Percentiles rank a stretch among this genome's conserved stretches.
phyloP scores from a whole-genome alignment of 495 filamentous ascomycete genomes.

The Penicillium flavigenum region DNA sequence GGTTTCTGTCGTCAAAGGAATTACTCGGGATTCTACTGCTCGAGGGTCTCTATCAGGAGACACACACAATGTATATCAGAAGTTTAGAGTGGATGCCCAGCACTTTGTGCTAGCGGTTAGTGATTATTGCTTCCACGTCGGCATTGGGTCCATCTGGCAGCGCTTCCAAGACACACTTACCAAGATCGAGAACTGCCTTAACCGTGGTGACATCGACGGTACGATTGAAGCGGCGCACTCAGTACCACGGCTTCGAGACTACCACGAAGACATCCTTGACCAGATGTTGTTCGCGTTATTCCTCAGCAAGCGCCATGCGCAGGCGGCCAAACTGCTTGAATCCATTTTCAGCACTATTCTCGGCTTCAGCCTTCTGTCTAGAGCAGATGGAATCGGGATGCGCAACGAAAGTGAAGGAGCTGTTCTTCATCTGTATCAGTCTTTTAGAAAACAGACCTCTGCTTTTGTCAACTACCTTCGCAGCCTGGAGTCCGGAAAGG shows the following conservation, averaged over 20 bases:
- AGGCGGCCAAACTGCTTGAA: slow-evolving; percentile 71
- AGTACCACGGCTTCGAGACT: slow-evolving; percentile 62
- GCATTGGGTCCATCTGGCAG: slow-evolving; percentile 68
- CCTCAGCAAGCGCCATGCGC: slow-evolving; percentile 53
- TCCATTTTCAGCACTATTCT: slow-evolving; percentile 73
- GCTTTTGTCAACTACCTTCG: slow-evolving; percentile 56
- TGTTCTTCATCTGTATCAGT: slow-evolving; percentile 55
- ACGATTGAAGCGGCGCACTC: slow-evolving; percentile 54
- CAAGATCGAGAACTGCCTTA: slow-evolving; percentile 57
- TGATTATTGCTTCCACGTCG: slow-evolving; percentile 74
- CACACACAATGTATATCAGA: slow-evolving; percentile 49
- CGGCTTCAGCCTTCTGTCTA: slow-evolving; percentile 58
- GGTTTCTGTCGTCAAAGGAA: slow-evolving; percentile 70
- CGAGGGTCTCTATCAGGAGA: slow-evolving; percentile 39
- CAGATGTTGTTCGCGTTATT: slow-evolving; percentile 73
- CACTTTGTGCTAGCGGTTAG: slow-evolving; percentile 70
- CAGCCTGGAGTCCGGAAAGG: slow-evolving; percentile 49
- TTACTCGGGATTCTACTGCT: slow-evolving; percentile 59
- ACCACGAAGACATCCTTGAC: slow-evolving; percentile 76
- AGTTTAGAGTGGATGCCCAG: slow-evolving; percentile 72
- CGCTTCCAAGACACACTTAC: slow-evolving; percentile 65
- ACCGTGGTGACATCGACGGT: slow-evolving; percentile 46
- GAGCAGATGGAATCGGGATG: slow-evolving; percentile 38
- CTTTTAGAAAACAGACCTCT: slow-evolving; percentile 65
- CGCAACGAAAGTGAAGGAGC: slow-evolving; percentile 43